Conservation (phyloP, 345 rosid species). For the Eucalyptus camaldulensis region DNA sequence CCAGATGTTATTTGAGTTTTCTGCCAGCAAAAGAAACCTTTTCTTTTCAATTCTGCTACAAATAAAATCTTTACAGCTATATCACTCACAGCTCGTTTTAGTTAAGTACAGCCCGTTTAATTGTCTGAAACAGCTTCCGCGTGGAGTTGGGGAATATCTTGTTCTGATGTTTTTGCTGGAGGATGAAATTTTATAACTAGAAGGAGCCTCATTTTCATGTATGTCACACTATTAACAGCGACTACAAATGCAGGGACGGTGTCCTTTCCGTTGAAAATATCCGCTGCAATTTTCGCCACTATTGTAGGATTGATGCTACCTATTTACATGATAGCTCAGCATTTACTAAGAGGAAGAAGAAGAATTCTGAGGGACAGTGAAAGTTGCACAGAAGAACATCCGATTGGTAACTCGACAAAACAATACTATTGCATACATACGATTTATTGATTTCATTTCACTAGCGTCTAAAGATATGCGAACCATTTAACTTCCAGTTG, state of each 20-base stretch:
- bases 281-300: not conserved
- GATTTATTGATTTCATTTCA: not conserved
- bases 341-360: not conserved
- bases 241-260: not conserved
- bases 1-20: not conserved
- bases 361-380: not conserved
- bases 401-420: not conserved
- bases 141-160: not conserved
- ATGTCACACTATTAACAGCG: not conserved
- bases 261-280: not conserved
- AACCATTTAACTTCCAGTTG: not conserved
- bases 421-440: not conserved
- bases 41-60: not conserved
- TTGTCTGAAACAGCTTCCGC: not conserved
- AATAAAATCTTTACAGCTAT: not conserved
- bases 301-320: not conserved
- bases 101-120: not conserved
- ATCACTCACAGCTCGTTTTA: not conserved
- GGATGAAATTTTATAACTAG: not conserved
- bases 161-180: not conserved
- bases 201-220: not conserved
- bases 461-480: not conserved
- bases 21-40: not conserved
- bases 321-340: not conserved
- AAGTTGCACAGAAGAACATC: not conserved